These are phyloP conservation scores for Capsicum baccatum DNA, from an alignment of 257 asterid genomes.

Conservation along the genomic window DNA sequence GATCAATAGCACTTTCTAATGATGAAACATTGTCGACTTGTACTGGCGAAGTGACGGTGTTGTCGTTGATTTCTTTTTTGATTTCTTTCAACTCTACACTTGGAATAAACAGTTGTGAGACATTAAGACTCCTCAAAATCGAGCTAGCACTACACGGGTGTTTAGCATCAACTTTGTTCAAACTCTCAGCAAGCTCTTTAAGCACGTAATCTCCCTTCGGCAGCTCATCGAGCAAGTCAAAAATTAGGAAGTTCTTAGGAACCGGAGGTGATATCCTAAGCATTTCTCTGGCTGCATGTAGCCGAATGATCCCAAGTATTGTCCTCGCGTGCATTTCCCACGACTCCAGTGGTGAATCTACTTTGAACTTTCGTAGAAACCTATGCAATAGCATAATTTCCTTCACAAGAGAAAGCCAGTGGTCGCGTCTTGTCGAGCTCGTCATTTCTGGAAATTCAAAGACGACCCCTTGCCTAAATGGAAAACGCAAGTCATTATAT, in stretches of 20 bases:
- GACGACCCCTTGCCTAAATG: constrained; percentile 60
- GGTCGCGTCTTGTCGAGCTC: constrained; percentile 91
- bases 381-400: constrained; percentile 73
- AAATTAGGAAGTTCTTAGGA: constrained; percentile 71
- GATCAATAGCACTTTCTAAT: constrained; percentile 65
- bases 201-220: constrained; percentile 91
- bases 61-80: constrained; percentile 31
- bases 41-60: constrained; percentile 25
- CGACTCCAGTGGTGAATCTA: constrained; percentile 53
- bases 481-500: not conserved
- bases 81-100: constrained; percentile 36
- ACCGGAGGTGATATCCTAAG: constrained; percentile 84
- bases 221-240: constrained; percentile 70
- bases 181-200: constrained; percentile 65
- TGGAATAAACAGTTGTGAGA: constrained; percentile 49
- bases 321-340: constrained; percentile 95
- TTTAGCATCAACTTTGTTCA: constrained; percentile 47
- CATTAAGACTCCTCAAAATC: constrained; percentile 70
- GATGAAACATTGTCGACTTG: constrained; percentile 57
- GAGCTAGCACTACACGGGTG: constrained; percentile 87
- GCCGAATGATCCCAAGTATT: constrained; percentile 78
- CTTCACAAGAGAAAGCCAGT: constrained; percentile 82
- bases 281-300: constrained; percentile 97
- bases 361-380: constrained; percentile 57
- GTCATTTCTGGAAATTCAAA: constrained; percentile 94